Evolutionary conservation across 2,329 filamentous ascomycete genomes (phyloP).

Genomic region (Mollisia scopiformis): DNA sequence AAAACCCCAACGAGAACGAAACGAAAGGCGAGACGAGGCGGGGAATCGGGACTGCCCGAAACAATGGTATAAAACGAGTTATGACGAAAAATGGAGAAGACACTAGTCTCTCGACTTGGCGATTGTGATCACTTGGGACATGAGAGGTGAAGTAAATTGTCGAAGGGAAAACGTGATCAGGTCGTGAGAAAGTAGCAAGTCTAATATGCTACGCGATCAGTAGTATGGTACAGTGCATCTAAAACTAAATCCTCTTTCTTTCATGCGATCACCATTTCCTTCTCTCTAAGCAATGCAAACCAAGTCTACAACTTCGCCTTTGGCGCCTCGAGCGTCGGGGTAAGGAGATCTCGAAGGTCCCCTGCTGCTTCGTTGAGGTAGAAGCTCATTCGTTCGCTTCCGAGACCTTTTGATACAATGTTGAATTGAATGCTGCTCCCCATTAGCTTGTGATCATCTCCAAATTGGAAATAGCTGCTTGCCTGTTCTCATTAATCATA

Average conservation of each 20-base stretch:
- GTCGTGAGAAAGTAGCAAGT: background rate
- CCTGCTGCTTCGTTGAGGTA: constrained; percentile 92
- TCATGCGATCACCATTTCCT: background rate
- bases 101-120: too few relatives aligned
- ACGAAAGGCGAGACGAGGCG: background rate
- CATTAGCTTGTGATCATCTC: constrained; percentile 29
- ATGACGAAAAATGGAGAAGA: too few relatives aligned
- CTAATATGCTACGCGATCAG: background rate
- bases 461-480: constrained; percentile 30
- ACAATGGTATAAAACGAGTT: too few relatives aligned
- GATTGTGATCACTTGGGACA: too few relatives aligned
- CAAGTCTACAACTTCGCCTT: constrained; percentile 81
- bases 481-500: constrained; percentile 99
- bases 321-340: constrained; percentile 75
- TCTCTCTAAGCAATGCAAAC: background rate
- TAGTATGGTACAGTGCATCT: constrained; percentile 5
- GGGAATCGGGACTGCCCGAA: too few relatives aligned
- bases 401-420: constrained; percentile 90
- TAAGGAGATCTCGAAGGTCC: constrained; percentile 85
- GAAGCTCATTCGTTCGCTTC: constrained; percentile 91
- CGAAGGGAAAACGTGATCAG: background rate
- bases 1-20: background rate
- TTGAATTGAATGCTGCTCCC: constrained; percentile 87
- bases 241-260: background rate
- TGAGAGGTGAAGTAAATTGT: too few relatives aligned